Conservation (phyloP, 257 asterid species). For the Cinchona pubescens region DNA sequence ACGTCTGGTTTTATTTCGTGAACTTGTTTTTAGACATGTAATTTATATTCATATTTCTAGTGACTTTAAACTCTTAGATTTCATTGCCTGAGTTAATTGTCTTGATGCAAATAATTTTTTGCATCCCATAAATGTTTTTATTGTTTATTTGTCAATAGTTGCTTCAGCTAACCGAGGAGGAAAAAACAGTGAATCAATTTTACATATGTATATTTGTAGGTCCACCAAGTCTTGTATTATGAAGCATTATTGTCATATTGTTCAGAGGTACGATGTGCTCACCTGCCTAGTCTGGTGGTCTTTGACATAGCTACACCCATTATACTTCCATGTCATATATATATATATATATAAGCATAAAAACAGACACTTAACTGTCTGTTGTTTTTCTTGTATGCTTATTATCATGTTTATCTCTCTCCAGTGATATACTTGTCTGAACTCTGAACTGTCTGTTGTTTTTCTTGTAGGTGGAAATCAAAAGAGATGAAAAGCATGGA, state of each 20-base stretch:
- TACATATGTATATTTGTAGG: too few relatives aligned
- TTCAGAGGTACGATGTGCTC: background rate
- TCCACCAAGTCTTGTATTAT: background rate
- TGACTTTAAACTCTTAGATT: background rate
- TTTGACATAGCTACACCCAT: background rate
- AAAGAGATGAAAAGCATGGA: constrained; percentile 60
- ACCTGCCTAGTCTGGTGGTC: background rate
- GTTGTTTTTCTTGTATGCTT: too few relatives aligned
- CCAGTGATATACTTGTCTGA: too few relatives aligned
- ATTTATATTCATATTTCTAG: background rate
- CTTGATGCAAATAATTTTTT: background rate
- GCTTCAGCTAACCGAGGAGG: background rate
- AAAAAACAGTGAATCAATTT: background rate
- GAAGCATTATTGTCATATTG: background rate
- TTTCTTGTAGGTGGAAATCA: constrained; percentile 70
- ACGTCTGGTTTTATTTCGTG: background rate
- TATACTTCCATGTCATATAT: background rate
- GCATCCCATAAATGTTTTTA: background rate
- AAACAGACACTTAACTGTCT: too few relatives aligned
- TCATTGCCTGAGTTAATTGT: background rate
- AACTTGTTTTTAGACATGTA: background rate
- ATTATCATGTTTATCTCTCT: too few relatives aligned
- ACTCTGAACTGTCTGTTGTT: too few relatives aligned
- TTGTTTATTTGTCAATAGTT: background rate
- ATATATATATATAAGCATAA: too few relatives aligned